Evolutionary conservation across 2,329 filamentous ascomycete genomes (phyloP).

Genomic region (Sclerotinia spermophila): DNA sequence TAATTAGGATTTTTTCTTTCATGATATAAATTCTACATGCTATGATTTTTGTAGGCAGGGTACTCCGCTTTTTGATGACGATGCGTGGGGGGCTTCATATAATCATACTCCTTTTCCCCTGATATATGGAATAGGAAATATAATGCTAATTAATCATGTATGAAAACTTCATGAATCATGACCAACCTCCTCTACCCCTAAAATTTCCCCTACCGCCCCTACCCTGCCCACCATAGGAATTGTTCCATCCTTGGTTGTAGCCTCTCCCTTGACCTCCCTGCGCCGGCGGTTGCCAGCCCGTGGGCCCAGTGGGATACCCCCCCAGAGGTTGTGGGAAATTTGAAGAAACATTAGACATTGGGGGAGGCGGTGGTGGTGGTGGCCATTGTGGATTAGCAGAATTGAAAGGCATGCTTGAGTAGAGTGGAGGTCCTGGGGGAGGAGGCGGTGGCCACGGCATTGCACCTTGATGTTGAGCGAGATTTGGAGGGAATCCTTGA

Average conservation of each 20-base stretch:
- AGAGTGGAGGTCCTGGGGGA: slow-evolving; percentile 27
- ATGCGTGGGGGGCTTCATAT: slow-evolving; percentile 15
- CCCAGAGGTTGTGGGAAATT: slow-evolving; percentile 24
- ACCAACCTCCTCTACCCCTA: slow-evolving; percentile 30
- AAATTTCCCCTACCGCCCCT: slow-evolving; percentile 33
- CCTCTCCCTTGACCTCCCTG: slow-evolving; percentile 26
- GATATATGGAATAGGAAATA: neutral
- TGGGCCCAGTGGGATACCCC: slow-evolving; percentile 27
- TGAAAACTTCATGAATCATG: slow-evolving; percentile 21
- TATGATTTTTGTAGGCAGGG: slow-evolving; percentile 17
- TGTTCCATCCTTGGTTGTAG: slow-evolving; percentile 31
- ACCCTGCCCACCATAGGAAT: slow-evolving; percentile 20
- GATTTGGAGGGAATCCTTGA: slow-evolving; percentile 28
- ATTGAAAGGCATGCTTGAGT: slow-evolving; percentile 22
- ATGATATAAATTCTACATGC: slow-evolving; percentile 19
- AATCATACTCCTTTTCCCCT: neutral
- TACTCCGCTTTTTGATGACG: slow-evolving; percentile 18
- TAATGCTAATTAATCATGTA: neutral
- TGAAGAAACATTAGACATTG: slow-evolving; percentile 12
- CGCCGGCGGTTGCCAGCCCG: slow-evolving; percentile 28
- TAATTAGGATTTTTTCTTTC: neutral
- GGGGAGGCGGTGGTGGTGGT: slow-evolving; percentile 20
- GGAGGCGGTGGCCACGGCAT: slow-evolving; percentile 27
- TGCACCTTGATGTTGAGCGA: slow-evolving; percentile 20
- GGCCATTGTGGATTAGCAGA: slow-evolving; percentile 17